These are phyloP conservation scores for Ogataea haglerorum DNA, from an alignment of 805 yeast genomes.

Conservation along the genomic window DNA sequence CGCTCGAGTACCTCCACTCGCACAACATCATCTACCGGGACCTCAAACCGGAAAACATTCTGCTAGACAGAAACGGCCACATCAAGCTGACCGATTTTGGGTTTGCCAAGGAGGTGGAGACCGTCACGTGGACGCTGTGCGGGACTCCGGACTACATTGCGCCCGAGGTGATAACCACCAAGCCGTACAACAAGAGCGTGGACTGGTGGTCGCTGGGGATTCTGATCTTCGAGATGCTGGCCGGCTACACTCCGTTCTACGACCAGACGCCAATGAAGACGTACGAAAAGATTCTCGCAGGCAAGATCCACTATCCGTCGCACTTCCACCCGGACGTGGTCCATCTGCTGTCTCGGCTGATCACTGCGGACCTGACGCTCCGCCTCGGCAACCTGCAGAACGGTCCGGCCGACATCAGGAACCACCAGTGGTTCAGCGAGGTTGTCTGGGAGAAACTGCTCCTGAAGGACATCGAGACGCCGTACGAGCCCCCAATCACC, in stretches of 20 bases:
- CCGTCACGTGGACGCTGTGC: slow-evolving; percentile 59
- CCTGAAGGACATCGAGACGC: slow-evolving; percentile 57
- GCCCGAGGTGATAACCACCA: slow-evolving; percentile 60
- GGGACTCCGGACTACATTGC: slow-evolving; percentile 67
- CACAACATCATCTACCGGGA: slow-evolving; percentile 59
- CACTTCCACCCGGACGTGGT: slow-evolving; percentile 54
- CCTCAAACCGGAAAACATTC: slow-evolving; percentile 58
- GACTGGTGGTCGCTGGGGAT: slow-evolving; percentile 68
- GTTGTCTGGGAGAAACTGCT: slow-evolving; percentile 60
- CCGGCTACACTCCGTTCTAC: slow-evolving; percentile 62
- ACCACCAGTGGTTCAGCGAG: slow-evolving; percentile 58
- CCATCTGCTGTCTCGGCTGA: slow-evolving; percentile 48
- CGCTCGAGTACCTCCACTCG: slow-evolving; percentile 55
- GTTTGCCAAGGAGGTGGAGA: slow-evolving; percentile 58
- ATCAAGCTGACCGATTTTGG: slow-evolving; percentile 62
- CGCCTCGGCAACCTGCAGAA: slow-evolving; percentile 57
- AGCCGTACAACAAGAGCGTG: slow-evolving; percentile 59
- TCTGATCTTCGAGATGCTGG: slow-evolving; percentile 58
- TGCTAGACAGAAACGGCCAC: slow-evolving; percentile 57
- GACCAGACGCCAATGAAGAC: slow-evolving; percentile 65
- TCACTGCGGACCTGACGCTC: slow-evolving; percentile 53
- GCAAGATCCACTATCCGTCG: slow-evolving; percentile 52
- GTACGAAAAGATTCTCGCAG: slow-evolving; percentile 55
- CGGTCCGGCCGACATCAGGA: slow-evolving; percentile 55
- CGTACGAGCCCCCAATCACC: slow-evolving; percentile 63